Conservation (phyloP, 805 yeast genomes). For the Saturnispora hagleri region DNA sequence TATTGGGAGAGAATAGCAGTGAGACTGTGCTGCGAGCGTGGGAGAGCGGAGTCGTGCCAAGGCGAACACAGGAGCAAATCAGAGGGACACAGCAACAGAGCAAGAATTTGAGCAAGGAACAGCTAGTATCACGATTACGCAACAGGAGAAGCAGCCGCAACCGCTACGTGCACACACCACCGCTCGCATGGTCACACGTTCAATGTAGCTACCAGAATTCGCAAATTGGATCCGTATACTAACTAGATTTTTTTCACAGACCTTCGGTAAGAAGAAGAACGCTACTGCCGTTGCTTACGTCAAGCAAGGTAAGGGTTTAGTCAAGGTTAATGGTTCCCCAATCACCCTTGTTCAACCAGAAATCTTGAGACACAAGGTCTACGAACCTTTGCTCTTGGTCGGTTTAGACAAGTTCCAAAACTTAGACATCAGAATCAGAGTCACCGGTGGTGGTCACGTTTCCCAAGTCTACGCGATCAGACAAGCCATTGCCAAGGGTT, state of each 20-base stretch:
- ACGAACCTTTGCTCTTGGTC: slow-evolving; percentile 97
- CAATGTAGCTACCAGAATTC: too few species aligned
- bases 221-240: too few species aligned
- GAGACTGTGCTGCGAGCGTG: too few species aligned
- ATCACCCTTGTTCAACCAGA: slow-evolving; percentile 99
- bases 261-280: slow-evolving; percentile 99
- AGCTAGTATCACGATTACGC: too few species aligned
- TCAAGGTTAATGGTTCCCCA: slow-evolving; percentile 99
- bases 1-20: slow-evolving; percentile 15
- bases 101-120: too few species aligned
- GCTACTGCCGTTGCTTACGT: slow-evolving; percentile 99
- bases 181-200: too few species aligned
- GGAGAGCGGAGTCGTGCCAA: too few species aligned
- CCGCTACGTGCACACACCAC: too few species aligned
- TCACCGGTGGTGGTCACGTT: slow-evolving; percentile 99
- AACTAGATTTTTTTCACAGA: slow-evolving; percentile 37
- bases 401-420: slow-evolving; percentile 98
- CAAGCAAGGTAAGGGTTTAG: slow-evolving; percentile 98
- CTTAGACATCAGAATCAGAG: slow-evolving; percentile 98
- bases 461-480: slow-evolving; percentile 99
- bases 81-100: too few species aligned
- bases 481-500: slow-evolving; percentile 99
- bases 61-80: slow-evolving; percentile 6
- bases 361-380: slow-evolving; percentile 97
- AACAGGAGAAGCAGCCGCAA: too few species aligned